Evolutionary conservation across 148 eudicot genomes (phyloP), one percentile per base, ranked within the genome.

Genomic region (Cornus suecica): DNA sequence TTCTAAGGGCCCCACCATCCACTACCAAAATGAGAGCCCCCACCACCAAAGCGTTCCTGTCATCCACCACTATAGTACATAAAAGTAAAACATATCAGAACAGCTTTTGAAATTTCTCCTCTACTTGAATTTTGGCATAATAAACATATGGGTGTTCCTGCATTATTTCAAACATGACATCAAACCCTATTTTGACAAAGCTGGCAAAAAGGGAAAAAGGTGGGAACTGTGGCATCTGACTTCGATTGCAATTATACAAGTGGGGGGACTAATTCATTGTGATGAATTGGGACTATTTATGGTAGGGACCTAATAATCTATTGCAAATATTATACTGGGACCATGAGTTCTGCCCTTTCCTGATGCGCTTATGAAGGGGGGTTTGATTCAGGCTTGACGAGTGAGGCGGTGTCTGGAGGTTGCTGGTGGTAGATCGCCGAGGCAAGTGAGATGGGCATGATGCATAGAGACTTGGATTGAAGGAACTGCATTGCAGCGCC

Each of bases 401-500:
- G 80, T 20, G 89, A 70, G 77, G 85, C 60, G 29, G 91, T 66
- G 14, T 89, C 96, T 29, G 92, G 87, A 10, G 93, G 92, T 75
- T 90, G 97, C 14, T 91, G 82, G 82, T 90, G 97, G 87, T 89
- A 95, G 78, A 95, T 95, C 15, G 97, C 97, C 1, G 97, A 91
- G 23, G 99, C 99, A 10, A 95, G 92, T 56, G 99, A 94, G 70
- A 92, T 83, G 18, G 99, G 99, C 97, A 94, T 92, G 72, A 94
- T 90, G 87, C 99, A 94, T 24, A 95, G 99, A 65, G 97, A 96
- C 86, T 95, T 95, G 0, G 99, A 92, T 77, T 95, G 99, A 58
- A 95, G 94, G 76, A 92, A 89, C 73, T 95, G 99, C 99, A 95
- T 92, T 20, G 99, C 99, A 60, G 97, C 91, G 70, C 99, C 99